These are phyloP conservation scores for Tolypocladium tundrense DNA, from an alignment of 2,329 filamentous ascomycete species.

Conservation along the genomic window DNA sequence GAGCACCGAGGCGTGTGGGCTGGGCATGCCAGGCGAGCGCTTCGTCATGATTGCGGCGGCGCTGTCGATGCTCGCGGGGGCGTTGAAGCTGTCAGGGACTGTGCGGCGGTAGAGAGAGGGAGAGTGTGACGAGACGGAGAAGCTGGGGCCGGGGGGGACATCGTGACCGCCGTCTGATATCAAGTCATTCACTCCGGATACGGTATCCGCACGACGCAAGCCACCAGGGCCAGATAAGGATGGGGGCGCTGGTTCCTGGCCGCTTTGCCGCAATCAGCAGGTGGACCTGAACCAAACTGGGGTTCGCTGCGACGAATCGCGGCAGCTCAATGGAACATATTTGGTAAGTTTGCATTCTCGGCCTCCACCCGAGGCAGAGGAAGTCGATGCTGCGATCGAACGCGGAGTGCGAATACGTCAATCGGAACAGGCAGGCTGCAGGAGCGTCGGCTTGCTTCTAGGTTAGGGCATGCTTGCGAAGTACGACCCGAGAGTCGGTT, in stretches of 20 bases:
- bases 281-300: background rate
- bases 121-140: background rate
- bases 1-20: constrained; percentile 31
- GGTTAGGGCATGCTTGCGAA: background rate
- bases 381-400: no score
- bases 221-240: background rate
- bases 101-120: background rate
- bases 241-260: background rate
- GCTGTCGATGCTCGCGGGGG: background rate
- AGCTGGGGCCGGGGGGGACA: background rate
- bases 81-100: background rate
- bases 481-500: background rate
- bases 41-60: constrained; percentile 5
- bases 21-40: constrained; percentile 33
- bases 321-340: background rate
- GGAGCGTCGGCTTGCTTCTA: background rate
- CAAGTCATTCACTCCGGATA: background rate
- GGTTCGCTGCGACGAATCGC: background rate
- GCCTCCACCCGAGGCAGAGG: no score
- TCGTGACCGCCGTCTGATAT: background rate
- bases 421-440: background rate
- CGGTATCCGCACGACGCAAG: background rate
- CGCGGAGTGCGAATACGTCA: no score
- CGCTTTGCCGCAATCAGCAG: constrained; percentile 1
- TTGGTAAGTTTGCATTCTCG: background rate